Conservation (phyloP, 2,329 filamentous ascomycete genomes). For the Botryotinia convoluta region DNA sequence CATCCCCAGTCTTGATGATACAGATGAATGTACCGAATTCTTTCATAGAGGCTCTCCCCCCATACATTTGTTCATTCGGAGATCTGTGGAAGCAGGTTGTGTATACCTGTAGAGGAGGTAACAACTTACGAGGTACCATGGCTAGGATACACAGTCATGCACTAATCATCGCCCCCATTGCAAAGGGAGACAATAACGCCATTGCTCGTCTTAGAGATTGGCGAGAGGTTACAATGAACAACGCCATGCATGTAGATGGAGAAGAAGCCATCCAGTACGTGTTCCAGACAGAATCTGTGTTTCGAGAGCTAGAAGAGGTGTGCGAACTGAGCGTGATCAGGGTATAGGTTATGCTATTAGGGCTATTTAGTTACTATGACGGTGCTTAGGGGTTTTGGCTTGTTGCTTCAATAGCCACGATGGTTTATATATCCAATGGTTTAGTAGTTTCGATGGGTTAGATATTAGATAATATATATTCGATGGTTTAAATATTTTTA, state of each 20-base stretch:
- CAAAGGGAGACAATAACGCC: neutral
- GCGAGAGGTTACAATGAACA: neutral
- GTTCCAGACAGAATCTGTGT: neutral
- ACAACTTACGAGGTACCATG: neutral
- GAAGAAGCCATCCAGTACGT: neutral
- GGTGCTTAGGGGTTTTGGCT: neutral
- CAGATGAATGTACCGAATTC: neutral
- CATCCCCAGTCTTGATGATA: neutral
- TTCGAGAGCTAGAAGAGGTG: neutral
- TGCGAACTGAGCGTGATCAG: neutral
- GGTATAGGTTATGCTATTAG: neutral
- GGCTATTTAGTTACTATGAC: neutral
- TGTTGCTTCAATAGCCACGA: neutral
- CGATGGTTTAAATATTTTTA: neutral
- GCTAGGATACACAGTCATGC: neutral
- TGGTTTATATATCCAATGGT: neutral
- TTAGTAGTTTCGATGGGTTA: neutral
- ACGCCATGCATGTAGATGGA: neutral
- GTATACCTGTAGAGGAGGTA: neutral
- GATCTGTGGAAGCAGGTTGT: neutral
- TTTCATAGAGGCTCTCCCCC: neutral
- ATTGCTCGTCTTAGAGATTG: neutral
- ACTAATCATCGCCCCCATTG: neutral
- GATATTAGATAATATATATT: neutral
- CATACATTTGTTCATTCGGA: neutral